Conservation (phyloP, 768 basidiomycete species). For the Lactarius indigo region DNA sequence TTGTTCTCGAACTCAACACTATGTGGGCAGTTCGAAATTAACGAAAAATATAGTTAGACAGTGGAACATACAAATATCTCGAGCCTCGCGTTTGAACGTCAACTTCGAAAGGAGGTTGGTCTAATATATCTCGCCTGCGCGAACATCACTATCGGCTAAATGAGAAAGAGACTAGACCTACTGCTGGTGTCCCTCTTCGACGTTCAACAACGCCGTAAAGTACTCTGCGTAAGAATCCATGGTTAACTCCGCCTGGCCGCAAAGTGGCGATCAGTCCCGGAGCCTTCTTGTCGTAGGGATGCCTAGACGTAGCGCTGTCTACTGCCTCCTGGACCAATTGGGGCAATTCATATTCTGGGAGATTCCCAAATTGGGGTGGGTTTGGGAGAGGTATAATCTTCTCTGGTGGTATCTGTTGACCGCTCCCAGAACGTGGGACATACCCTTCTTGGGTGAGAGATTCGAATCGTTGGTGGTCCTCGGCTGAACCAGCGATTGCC, state of each 20-base stretch:
- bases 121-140: slow-evolving; percentile 1
- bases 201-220: slow-evolving; percentile 9
- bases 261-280: neutral
- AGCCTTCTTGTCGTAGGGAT: neutral
- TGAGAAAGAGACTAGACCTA: slow-evolving; percentile 31
- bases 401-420: slow-evolving; percentile 8
- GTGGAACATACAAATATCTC: neutral
- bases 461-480: slow-evolving; percentile 13
- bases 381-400: neutral
- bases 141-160: slow-evolving; percentile 33
- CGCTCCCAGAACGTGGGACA: neutral
- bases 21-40: neutral
- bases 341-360: slow-evolving; percentile 10
- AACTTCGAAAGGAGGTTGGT: slow-evolving; percentile 2
- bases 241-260: neutral
- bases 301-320: neutral
- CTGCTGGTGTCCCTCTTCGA: slow-evolving; percentile 44
- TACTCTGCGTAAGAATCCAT: slow-evolving; percentile 8
- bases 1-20: slow-evolving; percentile 16
- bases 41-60: too few relatives aligned
- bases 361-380: neutral
- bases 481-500: slow-evolving; percentile 11
- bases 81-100: neutral
- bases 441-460: neutral
- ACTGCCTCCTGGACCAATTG: neutral